These are phyloP conservation scores for Fraxinus greggii DNA, from an alignment of 305 asterid genomes.

Conservation along the genomic window DNA sequence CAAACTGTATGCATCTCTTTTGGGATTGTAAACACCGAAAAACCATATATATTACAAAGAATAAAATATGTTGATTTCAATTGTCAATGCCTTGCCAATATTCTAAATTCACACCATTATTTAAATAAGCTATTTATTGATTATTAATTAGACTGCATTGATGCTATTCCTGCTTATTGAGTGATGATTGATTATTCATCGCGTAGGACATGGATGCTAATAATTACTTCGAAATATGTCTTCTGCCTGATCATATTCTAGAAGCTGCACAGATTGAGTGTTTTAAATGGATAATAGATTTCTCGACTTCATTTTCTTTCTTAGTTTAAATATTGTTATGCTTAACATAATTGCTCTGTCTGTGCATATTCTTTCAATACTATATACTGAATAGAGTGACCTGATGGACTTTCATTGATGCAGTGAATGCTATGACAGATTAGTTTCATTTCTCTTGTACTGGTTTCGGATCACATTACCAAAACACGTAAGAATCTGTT, in stretches of 20 bases:
- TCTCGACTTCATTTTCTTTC: not conserved
- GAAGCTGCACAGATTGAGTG: not conserved
- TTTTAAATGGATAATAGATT: not conserved
- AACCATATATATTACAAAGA: not conserved
- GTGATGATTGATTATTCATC: not conserved
- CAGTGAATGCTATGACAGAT: constrained; percentile 80
- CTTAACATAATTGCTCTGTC: not conserved
- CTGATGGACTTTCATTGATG: constrained; percentile 25
- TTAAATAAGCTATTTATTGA: not conserved
- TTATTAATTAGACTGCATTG: not conserved
- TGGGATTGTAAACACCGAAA: not conserved
- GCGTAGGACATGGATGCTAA: not conserved
- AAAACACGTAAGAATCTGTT: constrained; percentile 50
- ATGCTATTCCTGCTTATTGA: not conserved
- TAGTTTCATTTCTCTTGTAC: constrained; percentile 81
- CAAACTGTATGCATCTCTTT: not conserved
- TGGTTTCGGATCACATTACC: constrained; percentile 89
- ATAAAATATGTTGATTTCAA: not conserved
- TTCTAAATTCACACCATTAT: not conserved
- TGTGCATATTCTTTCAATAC: not conserved
- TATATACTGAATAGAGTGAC: not conserved
- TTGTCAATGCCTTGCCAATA: not conserved
- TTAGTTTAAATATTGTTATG: not conserved
- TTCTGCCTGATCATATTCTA: not conserved
- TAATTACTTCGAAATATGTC: not conserved